Conservation (phyloP, 495 filamentous ascomycete genomes). For the Aspergillus nanangensis region DNA sequence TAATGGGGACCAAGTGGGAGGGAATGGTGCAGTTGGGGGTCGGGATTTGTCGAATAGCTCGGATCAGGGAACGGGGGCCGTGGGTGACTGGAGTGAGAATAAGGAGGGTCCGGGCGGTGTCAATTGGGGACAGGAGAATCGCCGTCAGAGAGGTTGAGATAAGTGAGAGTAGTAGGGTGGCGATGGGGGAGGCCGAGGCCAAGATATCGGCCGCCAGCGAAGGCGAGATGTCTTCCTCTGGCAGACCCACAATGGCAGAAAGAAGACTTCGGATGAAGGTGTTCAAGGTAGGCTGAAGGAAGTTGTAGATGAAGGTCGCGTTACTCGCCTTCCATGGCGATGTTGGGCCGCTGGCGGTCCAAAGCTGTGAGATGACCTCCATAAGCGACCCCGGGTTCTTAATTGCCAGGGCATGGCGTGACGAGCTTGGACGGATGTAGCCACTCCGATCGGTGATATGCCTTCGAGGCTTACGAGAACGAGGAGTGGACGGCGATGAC, state of each 20-base stretch:
- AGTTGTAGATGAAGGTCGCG: constrained; percentile 80
- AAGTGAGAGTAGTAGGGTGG: constrained; percentile 73
- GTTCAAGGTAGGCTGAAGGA: constrained; percentile 80
- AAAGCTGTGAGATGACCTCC: constrained; percentile 76
- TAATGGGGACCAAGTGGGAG: constrained; percentile 65
- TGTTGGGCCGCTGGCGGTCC: constrained; percentile 83
- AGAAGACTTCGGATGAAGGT: constrained; percentile 81
- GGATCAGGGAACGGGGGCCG: constrained; percentile 66
- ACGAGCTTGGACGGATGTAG: constrained; percentile 39
- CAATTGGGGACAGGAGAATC: constrained; percentile 76
- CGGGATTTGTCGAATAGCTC: constrained; percentile 69
- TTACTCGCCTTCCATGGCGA: constrained; percentile 95
- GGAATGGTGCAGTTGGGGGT: constrained; percentile 65
- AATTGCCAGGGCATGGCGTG: constrained; percentile 61
- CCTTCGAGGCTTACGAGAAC: constrained; percentile 36
- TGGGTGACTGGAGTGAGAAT: constrained; percentile 75
- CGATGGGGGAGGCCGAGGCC: constrained; percentile 67
- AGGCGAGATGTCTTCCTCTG: constrained; percentile 62
- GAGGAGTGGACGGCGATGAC: constrained; percentile 51
- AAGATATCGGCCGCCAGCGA: constrained; percentile 55
- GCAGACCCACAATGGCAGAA: constrained; percentile 76
- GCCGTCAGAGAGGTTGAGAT: constrained; percentile 77
- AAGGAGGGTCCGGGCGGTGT: constrained; percentile 82
- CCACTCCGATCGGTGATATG: constrained; percentile 49
- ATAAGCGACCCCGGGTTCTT: constrained; percentile 68